Base-by-base conservation (phyloP, 1,139 yeast genomes). In the Saccharomyces pastorianus region DNA sequence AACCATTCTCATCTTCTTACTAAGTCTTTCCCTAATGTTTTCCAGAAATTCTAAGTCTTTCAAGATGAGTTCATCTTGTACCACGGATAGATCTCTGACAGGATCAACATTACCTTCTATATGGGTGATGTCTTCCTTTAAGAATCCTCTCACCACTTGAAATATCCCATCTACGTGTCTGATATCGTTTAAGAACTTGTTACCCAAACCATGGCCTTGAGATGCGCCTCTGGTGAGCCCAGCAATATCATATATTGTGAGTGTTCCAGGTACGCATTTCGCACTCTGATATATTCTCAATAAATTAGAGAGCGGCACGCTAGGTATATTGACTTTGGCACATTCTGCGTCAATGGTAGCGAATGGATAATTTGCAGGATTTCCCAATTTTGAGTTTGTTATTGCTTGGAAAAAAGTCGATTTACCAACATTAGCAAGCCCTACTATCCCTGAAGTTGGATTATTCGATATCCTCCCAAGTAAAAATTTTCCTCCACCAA, bases 311-410 rank as follows among this genome's bases (percentile, higher is more conserved):
- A 85, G 69, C 58, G 76, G 75, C 13, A 68, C 67, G 56, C 82
- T 79, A 23, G 83, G 83, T 2, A 84, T 85, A 7, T 78, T 70
- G 2, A 83, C 80, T 51, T 79, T 71, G 23, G 89, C 82, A 64
- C 84, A 84, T 61, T 82, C 87, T 0, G 91, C 88, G 47, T 84
- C 85, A 41, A 85, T 85, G 0, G 93, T 85, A 13, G 91, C 93
- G 71, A 83, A 85, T 3, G 93, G 91, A 63, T 85, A 85, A 66
- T 85, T 85, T 28, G 89, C 91, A 1, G 91, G 90, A 57, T 83
- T 85, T 0, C 93, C 90, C 52, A 85, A 68, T 14, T 74, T 76
- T 7, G 86, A 80, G 57, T 81, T 80, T 34, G 98, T 90, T 58
- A 91, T 82, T 38, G 84, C 82, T 66, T 81, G 85, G 71, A 81